phyloP scores from a whole-genome alignment of 768 basidiomycete genomes.

The Tylopilus intermedius region DNA sequence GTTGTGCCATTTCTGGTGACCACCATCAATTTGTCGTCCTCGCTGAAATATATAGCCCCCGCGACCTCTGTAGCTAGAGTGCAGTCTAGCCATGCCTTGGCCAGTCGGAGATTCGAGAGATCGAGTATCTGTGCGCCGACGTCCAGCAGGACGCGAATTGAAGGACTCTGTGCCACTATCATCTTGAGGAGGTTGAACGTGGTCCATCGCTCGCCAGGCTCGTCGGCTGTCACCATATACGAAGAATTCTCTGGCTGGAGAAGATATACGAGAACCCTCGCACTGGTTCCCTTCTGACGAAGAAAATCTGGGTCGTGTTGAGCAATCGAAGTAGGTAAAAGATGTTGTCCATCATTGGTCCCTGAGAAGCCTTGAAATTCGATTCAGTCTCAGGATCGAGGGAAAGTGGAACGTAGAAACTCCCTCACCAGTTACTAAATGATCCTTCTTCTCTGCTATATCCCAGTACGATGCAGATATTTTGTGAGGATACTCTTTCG shows the following conservation, averaged over 20 bases:
- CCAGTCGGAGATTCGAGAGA: neutral
- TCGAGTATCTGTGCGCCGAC: neutral
- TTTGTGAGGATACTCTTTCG: slow-evolving; percentile 33
- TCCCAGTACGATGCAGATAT: slow-evolving; percentile 36
- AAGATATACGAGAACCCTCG: neutral
- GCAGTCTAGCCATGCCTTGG: neutral
- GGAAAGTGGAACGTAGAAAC: neutral
- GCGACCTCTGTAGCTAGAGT: neutral
- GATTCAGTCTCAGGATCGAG: neutral
- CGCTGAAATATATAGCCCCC: neutral
- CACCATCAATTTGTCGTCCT: neutral
- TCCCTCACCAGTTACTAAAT: neutral
- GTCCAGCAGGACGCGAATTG: neutral
- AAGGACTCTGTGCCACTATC: neutral
- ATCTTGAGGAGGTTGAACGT: neutral
- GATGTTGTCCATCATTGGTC: neutral
- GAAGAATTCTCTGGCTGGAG: neutral
- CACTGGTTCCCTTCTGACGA: neutral
- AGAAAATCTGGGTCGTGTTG: neutral
- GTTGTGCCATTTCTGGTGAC: neutral
- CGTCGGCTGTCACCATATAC: neutral
- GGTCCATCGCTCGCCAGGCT: neutral
- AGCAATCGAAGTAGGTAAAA: neutral
- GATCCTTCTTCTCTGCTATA: slow-evolving; percentile 25
- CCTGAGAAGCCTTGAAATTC: neutral